Evolutionary conservation across 129 eudicot genomes (phyloP), one percentile per base, ranked within the genome.

Genomic region (Rutidosis leptorrhynchoides): DNA sequence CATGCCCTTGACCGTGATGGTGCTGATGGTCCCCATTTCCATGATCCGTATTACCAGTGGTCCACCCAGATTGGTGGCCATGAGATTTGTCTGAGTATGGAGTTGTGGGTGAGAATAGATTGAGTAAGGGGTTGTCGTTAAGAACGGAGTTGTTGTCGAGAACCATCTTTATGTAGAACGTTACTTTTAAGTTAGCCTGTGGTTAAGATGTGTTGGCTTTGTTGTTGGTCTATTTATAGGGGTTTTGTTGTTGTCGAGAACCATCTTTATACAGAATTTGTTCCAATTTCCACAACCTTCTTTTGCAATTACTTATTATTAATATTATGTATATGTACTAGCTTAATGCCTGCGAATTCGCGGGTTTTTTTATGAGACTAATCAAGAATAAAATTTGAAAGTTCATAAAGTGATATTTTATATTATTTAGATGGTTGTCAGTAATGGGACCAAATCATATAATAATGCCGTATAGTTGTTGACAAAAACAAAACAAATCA

Each of bases 201-300:
- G 72, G 37, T 65, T 52, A 33, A 35, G 25, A 67, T 21, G 73
- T 48, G 24, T 79, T n/a, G n/a, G n/a, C n/a, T n/a, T 19, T 37
- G 1, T 55, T 74, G n/a, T 29, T 40, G 64, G 19, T 75, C 46
- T 72, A 69, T 83, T 69, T 83, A 69, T 83, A 83, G 57, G 52
- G 55, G 45, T 1, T 54, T 29, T 42, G 56, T 58, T 73, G 73
- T 74, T 71, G n/a, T n/a, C n/a, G n/a, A n/a, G n/a, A n/a, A n/a
- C n/a, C n/a, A n/a, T n/a, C n/a, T 64, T 77, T 35, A 23, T 46
- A 2, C 42, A 20, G 77, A 75, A 69, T 57, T 56, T 69, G 11
- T 69, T 57, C 24, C 24, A 37, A 29, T 27, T 30, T 46, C 25
- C 56, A 7, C 19, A 48, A 21, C 15, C 58, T 9, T 40, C 19